phyloP scores from a whole-genome alignment of 2,329 filamentous ascomycete species.

The Penicillium verrucosum region DNA sequence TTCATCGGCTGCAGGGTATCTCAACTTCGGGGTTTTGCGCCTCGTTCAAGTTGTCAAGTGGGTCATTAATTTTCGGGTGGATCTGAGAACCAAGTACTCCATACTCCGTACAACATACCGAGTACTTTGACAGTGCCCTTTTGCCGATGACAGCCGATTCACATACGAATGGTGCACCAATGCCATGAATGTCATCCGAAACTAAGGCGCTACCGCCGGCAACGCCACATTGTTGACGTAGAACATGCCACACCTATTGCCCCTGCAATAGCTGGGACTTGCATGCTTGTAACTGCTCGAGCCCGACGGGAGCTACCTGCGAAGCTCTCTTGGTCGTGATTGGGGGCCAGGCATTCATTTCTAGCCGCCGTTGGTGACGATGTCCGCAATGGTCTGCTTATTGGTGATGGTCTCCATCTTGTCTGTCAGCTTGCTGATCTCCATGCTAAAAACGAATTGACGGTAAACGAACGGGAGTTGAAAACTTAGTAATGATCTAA shows the following conservation, averaged over 20 bases:
- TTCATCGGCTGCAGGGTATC: slow-evolving; percentile 13
- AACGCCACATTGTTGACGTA: slow-evolving; percentile 26
- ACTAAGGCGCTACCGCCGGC: neutral
- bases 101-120: too few species aligned
- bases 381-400: neutral
- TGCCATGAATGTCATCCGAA: neutral
- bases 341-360: too few species aligned
- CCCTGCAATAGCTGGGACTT: slow-evolving; percentile 8
- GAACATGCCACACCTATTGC: slow-evolving; percentile 12
- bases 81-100: neutral
- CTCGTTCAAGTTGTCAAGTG: neutral
- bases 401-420: neutral
- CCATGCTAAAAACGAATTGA: neutral
- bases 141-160: neutral
- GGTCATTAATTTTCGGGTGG: neutral
- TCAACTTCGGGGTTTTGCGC: neutral
- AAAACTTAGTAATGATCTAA: neutral
- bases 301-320: neutral
- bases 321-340: neutral
- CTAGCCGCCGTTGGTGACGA: neutral
- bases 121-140: neutral
- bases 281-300: neutral
- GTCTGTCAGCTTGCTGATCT: neutral
- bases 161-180: neutral
- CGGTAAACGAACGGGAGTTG: neutral